Base-by-base conservation (phyloP, 805 yeast genomes). In the Schizosaccharomyces octosporus region DNA sequence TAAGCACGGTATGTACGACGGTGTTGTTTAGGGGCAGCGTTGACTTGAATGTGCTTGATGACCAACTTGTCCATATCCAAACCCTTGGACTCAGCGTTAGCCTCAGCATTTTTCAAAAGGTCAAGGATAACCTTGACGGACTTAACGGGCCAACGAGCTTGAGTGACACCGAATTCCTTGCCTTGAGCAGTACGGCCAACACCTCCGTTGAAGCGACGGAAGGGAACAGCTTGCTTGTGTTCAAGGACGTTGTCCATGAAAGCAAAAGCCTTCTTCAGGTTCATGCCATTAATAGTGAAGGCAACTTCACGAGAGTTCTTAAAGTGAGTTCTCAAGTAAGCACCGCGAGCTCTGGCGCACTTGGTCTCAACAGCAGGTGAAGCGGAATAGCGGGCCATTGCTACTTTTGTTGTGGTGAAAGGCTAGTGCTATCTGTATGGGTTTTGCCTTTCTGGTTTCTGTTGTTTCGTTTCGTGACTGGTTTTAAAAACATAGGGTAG, bases 1-100 rank as follows among this genome's bases (percentile, higher is more conserved):
- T 90, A 97, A 73, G 99, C 99, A 85, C 99, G 89, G 95, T 81
- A 93, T 74, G 98, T 93, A 82, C 99, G 88, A 83, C 99, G 90
- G 84, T 97, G 93, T 81, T 87, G 95, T 81, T 88, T 88, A 80
- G 99, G 98, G 73, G 98, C 98, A 78, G 88, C 95, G 95, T 93
- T 93, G 74, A 90, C 98, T 83, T 93, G 98, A 76, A 93, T 90
- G 86, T 93, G 97, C 71, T 95, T 84, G 74, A 93, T 82, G 79
- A 84, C 85, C 76, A 93, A 85, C 77, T 85, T 87, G 72, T 94
- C 81, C 72, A 85, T 82, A 77, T 93, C 97, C 79, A 93, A 87
- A 74, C 98, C 98, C 83, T 93, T 93, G 72, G 95, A 82, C 65
- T 89, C 97, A 77, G 98, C 98, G 81, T 90, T 93, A 73, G 98